phyloP scores from a whole-genome alignment of 176 grass and related monocot genomes.

The Cocos nucifera region DNA sequence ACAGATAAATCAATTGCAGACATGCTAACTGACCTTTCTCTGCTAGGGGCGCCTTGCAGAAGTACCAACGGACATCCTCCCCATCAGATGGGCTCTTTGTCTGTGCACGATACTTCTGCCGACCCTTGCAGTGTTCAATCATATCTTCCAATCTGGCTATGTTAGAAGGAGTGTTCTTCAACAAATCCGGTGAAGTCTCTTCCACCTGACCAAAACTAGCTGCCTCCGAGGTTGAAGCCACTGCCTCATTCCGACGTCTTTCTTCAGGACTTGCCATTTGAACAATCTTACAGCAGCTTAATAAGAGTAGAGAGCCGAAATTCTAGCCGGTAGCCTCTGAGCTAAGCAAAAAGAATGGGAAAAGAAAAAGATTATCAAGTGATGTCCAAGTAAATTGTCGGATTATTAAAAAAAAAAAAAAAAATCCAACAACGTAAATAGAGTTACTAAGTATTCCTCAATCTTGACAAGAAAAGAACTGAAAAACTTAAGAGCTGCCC shows the following conservation, averaged over 20 bases:
- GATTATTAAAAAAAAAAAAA: no score
- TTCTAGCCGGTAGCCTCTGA: no score
- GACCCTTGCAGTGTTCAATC: constrained; percentile 62
- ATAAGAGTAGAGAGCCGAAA: no score
- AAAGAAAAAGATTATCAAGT: no score
- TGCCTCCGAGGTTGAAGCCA: constrained; percentile 12
- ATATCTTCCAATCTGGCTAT: constrained; percentile 68
- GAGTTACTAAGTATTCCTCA: no score
- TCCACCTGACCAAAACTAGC: constrained; percentile 18
- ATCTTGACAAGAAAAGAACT: no score
- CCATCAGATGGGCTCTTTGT: constrained; percentile 92
- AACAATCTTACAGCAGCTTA: neutral
- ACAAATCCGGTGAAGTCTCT: constrained; percentile 52
- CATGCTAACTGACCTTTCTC: constrained; percentile 40
- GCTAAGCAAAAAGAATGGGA: no score
- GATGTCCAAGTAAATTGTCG: no score
- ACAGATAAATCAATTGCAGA: neutral
- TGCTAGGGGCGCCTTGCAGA: constrained; percentile 77
- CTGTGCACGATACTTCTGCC: constrained; percentile 70
- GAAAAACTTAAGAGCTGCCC: no score
- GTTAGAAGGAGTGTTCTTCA: constrained; percentile 85
- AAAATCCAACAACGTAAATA: no score
- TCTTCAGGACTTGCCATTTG: constrained; percentile 8
- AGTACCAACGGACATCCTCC: constrained; percentile 86
- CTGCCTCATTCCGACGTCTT: neutral